Evolutionary conservation across 805 yeast species (phyloP).

Genomic region (Pichia phayaonensis): DNA sequence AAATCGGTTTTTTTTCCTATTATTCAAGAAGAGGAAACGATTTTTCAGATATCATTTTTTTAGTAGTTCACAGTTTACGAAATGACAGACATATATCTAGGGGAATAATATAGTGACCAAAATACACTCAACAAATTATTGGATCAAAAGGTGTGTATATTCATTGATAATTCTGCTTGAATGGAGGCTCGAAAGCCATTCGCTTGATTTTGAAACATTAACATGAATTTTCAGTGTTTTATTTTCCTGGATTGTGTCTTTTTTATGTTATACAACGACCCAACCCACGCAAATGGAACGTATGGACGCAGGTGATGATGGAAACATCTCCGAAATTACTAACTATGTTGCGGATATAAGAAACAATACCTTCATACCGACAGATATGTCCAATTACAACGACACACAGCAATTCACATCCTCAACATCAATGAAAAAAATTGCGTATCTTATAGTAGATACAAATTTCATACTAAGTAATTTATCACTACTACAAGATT

Average conservation of each 20-base stretch:
- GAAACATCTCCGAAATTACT: neutral
- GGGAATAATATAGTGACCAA: too few species aligned
- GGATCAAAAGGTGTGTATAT: too few species aligned
- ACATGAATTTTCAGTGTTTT: neutral
- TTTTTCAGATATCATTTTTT: too few species aligned
- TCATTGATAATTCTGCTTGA: too few species aligned
- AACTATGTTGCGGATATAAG: neutral
- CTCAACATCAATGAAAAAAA: neutral
- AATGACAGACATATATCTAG: too few species aligned
- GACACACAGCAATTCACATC: neutral
- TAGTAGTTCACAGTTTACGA: too few species aligned
- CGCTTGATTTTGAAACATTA: slow-evolving; percentile 35
- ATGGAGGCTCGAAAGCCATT: too few species aligned
- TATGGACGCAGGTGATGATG: slow-evolving; percentile 8
- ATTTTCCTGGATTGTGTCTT: neutral
- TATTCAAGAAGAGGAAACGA: too few species aligned
- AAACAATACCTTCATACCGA: neutral
- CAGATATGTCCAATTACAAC: neutral
- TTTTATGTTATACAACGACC: neutral
- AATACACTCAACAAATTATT: too few species aligned
- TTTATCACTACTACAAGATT: slow-evolving; percentile 45
- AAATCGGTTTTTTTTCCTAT: too few species aligned
- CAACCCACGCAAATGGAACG: neutral
- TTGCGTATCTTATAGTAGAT: slow-evolving; percentile 51
- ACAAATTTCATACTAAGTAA: slow-evolving; percentile 79